phyloP scores from a whole-genome alignment of 805 yeast species.

The Spathaspora gorwiae region DNA sequence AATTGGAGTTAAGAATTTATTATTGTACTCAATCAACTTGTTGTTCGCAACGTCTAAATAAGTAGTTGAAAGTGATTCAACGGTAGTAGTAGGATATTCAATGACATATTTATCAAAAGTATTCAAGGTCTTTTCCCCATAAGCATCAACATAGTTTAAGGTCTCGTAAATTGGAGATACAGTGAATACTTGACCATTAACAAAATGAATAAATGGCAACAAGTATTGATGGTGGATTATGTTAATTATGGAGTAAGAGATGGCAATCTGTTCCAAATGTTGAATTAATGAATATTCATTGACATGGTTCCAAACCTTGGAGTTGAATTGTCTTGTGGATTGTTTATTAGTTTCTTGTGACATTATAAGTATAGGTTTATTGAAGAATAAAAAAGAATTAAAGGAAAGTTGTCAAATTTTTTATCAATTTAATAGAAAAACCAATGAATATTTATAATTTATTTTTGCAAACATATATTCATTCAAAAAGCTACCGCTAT shows the following conservation, averaged over 20 bases:
- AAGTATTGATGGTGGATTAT: conserved; percentile 16
- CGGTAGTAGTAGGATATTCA: conserved; percentile 1
- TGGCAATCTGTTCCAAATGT: conserved; percentile 15
- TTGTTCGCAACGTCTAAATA: conserved; percentile 4
- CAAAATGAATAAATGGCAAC: conserved; percentile 14
- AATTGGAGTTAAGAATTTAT: conserved; percentile 7
- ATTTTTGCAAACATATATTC: background rate
- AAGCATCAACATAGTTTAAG: conserved; percentile 10
- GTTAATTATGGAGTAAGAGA: conserved; percentile 22
- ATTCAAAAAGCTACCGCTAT: too few relatives aligned
- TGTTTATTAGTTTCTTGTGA: conserved; percentile 1
- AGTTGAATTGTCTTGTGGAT: conserved; percentile 18
- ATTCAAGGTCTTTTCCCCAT: conserved; percentile 8
- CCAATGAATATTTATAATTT: background rate
- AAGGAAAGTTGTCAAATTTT: background rate
- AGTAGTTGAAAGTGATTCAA: conserved; percentile 3
- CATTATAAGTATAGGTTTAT: background rate
- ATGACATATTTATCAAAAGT: conserved; percentile 5
- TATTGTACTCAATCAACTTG: conserved; percentile 5
- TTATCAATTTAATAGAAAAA: background rate
- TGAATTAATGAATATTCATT: conserved; percentile 27
- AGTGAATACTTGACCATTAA: conserved; percentile 20
- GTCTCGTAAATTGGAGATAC: conserved; percentile 6
- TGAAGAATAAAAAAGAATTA: background rate
- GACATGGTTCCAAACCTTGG: conserved; percentile 31